Evolutionary conservation across 306 rosid species (phyloP).

Genomic region (Lablab purpureus): DNA sequence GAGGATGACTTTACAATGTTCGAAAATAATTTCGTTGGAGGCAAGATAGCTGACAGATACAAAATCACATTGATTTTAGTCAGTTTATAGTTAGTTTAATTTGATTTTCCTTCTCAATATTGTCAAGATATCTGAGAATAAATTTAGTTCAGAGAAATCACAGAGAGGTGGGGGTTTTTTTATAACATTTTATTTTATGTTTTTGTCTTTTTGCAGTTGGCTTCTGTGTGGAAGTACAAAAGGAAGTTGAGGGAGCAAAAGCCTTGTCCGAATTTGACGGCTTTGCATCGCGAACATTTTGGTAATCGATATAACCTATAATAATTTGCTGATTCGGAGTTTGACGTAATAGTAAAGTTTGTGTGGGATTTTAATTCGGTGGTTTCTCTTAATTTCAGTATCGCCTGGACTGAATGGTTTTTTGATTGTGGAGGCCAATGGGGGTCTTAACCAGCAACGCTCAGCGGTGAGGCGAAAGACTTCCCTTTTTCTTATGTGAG

Average conservation of each 20-base stretch:
- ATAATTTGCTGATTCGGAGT: constrained; percentile 30
- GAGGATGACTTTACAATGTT: not conserved
- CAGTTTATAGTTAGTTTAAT: too few relatives aligned
- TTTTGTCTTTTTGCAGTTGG: constrained; percentile 61
- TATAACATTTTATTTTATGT: not conserved
- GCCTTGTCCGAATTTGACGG: constrained; percentile 78
- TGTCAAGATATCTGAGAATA: not conserved
- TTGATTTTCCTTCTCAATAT: too few relatives aligned
- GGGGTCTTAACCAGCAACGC: constrained; percentile 98
- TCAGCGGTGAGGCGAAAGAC: constrained; percentile 71
- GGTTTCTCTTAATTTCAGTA: constrained; percentile 59
- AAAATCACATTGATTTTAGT: too few relatives aligned
- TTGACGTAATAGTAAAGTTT: not conserved
- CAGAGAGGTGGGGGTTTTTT: constrained; percentile 23
- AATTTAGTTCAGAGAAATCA: not conserved
- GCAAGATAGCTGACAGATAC: not conserved
- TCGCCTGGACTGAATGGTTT: constrained; percentile 66
- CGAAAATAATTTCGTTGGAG: not conserved
- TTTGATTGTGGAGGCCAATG: constrained; percentile 94
- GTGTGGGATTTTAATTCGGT: constrained; percentile 11
- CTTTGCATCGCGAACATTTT: constrained; percentile 56
- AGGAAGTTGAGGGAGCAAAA: constrained; percentile 85
- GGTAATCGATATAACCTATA: constrained; percentile 43
- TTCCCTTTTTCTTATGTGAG: not conserved
- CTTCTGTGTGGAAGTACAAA: constrained; percentile 88